Base-by-base conservation (phyloP, 2,329 filamentous ascomycete genomes). In the Penicillium rolfsii region DNA sequence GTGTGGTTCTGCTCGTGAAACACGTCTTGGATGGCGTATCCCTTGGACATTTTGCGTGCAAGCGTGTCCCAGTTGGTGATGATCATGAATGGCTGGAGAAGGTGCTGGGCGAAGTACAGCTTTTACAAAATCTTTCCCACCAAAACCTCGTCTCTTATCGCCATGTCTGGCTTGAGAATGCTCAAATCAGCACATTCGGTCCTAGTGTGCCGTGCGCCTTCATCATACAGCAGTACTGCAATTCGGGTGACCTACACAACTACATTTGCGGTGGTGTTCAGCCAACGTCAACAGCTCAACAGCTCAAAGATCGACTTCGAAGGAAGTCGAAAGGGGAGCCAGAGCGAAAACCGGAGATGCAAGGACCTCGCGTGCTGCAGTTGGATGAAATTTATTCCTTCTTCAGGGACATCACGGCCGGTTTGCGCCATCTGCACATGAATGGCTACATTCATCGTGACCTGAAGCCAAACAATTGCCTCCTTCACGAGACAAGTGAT, bases 221-320 rank as follows among this genome's bases (percentile, higher is more conserved):
- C 74, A 99, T 99, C 59, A 83, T 99, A 7, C 95, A 99, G 74
- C 93, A 99, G 73, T 99, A 97, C 71, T 99, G 96, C 80, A 98
- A 99, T 73, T 85, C 89, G 1, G 95, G 95, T 16, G 95, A 99
- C 73, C 82, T 99, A 19, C 89, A 97, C 61, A 88, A 90, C 64
- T 96, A 96, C 73, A 87, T 99, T 16, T 82, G 93, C n/a, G 88
- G 89, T 6, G 85, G 88, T 5, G 79, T 87, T 0, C 84, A 85
- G 54, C 83, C 87, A 52, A 70, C 73, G 6, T 82, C 81, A 0
- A 92, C 91, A 7, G 91, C 91, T 59, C 91, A 98, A 71, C 87
- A 95, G 70, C 82, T 98, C 68, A 98, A 98, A 74, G 92, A 93
- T 6, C 90, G 91, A 56, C 86, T 96, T 73, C 87, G 95, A 49